Conservation (phyloP, 805 yeast genomes). For the Spathaspora sp. region DNA sequence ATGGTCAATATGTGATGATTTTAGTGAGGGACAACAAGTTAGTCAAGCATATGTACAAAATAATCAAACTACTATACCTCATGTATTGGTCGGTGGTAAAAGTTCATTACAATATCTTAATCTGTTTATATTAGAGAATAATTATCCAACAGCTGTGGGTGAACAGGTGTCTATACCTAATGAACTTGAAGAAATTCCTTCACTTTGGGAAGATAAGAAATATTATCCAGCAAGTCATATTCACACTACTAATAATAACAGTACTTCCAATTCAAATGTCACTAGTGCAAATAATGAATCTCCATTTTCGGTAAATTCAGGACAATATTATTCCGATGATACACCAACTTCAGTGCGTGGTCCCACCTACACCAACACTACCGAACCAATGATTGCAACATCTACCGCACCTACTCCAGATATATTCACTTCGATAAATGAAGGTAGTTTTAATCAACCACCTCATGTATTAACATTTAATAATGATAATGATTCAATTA, state of each 20-base stretch:
- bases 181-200: background rate
- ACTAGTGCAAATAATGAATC: conserved; percentile 2
- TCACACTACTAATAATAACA: background rate
- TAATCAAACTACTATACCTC: conserved; percentile 58
- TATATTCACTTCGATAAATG: background rate
- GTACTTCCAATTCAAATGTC: background rate
- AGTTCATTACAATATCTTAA: conserved; percentile 50
- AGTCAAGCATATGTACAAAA: conserved; percentile 57
- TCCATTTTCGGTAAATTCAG: conserved; percentile 3
- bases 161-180: too few relatives aligned
- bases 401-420: conserved; percentile 1
- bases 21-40: conserved; percentile 80
- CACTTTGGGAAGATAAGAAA: background rate
- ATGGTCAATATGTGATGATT: conserved; percentile 82
- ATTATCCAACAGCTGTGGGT: conserved; percentile 6
- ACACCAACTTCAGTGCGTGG: conserved; percentile 3
- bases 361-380: background rate
- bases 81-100: conserved; percentile 58
- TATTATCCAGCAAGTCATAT: background rate
- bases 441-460: background rate
- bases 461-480: background rate
- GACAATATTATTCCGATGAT: conserved; percentile 5
- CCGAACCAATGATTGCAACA: background rate
- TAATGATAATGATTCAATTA: conserved; percentile 1
- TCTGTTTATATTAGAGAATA: conserved; percentile 47